phyloP scores from a whole-genome alignment of 1,139 yeast genomes.

The Geotrichum klebahnii region DNA sequence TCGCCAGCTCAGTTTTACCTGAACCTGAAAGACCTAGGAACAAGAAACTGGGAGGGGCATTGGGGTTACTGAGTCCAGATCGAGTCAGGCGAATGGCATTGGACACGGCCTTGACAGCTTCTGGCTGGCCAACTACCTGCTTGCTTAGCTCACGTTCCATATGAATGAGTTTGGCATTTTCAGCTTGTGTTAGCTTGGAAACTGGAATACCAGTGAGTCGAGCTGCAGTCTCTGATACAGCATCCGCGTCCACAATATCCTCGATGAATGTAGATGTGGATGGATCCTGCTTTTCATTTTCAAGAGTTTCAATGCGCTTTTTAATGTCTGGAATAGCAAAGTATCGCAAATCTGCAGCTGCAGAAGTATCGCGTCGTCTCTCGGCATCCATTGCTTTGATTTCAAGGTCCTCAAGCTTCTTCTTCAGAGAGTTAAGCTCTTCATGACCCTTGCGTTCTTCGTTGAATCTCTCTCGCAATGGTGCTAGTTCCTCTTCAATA shows the following conservation, averaged over 20 bases:
- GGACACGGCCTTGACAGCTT: conserved; percentile 92
- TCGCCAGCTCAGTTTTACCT: conserved; percentile 95
- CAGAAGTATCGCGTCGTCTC: conserved; percentile 87
- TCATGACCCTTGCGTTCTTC: conserved; percentile 90
- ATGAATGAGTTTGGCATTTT: conserved; percentile 82
- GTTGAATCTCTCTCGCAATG: conserved; percentile 76
- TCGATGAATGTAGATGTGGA: conserved; percentile 61
- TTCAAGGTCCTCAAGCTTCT: conserved; percentile 86
- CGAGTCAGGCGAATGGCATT: conserved; percentile 88
- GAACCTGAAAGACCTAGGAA: conserved; percentile 94
- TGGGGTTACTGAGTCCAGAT: conserved; percentile 90
- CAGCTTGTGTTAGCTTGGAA: conserved; percentile 87
- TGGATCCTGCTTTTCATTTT: conserved; percentile 56
- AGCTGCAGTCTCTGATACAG: conserved; percentile 95
- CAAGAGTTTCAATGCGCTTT: conserved; percentile 68
- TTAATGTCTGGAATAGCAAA: conserved; percentile 93
- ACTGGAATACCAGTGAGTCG: conserved; percentile 95
- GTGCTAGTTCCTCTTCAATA: conserved; percentile 76
- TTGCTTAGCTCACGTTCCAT: conserved; percentile 84
- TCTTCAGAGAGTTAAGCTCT: conserved; percentile 79
- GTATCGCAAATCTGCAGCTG: conserved; percentile 90
- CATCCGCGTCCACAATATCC: conserved; percentile 88
- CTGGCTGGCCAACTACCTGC: conserved; percentile 89
- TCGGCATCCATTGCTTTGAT: conserved; percentile 93
- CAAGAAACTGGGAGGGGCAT: conserved; percentile 91